A percentile compares a stretch with the other conserved stretches of the same genome.
Conservation (phyloP, 2,329 filamentous ascomycete species). For the Passalora sequoiae region DNA sequence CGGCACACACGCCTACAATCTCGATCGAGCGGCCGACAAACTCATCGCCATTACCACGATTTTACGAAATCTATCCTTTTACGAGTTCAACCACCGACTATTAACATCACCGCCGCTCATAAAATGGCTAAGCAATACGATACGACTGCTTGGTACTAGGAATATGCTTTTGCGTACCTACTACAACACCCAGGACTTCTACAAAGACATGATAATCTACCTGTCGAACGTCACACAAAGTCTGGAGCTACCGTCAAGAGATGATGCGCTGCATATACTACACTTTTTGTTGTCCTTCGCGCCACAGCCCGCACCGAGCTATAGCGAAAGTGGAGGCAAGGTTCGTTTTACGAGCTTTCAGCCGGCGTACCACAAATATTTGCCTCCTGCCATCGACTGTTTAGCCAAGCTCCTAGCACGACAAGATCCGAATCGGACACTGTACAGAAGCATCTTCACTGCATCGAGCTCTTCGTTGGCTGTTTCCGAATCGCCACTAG, state of each 20-base stretch:
- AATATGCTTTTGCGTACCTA: slow-evolving; percentile 79
- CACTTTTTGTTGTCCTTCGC: slow-evolving; percentile 90
- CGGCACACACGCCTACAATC: slow-evolving; percentile 70
- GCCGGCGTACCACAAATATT: slow-evolving; percentile 75
- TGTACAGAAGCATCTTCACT: slow-evolving; percentile 76
- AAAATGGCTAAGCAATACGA: slow-evolving; percentile 75
- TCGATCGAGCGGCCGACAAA: slow-evolving; percentile 80
- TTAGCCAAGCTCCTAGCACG: slow-evolving; percentile 86
- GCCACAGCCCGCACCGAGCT: slow-evolving; percentile 66
- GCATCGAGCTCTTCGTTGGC: slow-evolving; percentile 48
- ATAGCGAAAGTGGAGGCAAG: slow-evolving; percentile 31
- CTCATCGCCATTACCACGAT: slow-evolving; percentile 89
- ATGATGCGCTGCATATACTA: slow-evolving; percentile 80
- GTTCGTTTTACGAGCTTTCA: slow-evolving; percentile 78
- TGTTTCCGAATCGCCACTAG: slow-evolving; percentile 53
- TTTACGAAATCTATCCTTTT: slow-evolving; percentile 85
- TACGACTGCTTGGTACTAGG: slow-evolving; percentile 81
- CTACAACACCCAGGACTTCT: slow-evolving; percentile 85
- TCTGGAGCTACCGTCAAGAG: slow-evolving; percentile 75
- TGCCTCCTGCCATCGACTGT: slow-evolving; percentile 83
- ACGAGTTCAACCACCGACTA: slow-evolving; percentile 66
- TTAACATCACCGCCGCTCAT: slow-evolving; percentile 74
- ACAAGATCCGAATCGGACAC: slow-evolving; percentile 84
- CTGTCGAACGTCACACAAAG: slow-evolving; percentile 77
- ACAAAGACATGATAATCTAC: slow-evolving; percentile 89